A percentile compares a stretch with the other conserved stretches of the same genome.
These are phyloP conservation scores for Lolium perenne DNA, from an alignment of 176 grass and related monocot species.

Conservation along the genomic window DNA sequence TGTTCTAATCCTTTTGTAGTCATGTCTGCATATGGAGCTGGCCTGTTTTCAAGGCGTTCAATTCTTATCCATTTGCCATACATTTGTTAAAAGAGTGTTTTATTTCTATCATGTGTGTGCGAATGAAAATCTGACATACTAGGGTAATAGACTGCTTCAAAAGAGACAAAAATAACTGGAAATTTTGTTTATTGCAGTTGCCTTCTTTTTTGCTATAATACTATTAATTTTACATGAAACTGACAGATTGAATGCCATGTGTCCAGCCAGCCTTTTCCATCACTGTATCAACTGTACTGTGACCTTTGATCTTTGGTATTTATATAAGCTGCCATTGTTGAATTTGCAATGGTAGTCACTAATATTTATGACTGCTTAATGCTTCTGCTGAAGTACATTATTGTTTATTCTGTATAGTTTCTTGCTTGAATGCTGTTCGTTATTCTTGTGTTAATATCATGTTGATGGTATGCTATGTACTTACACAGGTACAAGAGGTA, in stretches of 20 bases:
- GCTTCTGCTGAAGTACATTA: not conserved
- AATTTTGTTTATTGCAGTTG: not conserved
- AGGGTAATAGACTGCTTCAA: not conserved
- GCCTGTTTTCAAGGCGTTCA: conserved; percentile 13
- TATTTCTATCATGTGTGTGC: not conserved
- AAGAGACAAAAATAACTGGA: not conserved
- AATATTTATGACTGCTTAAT: conserved; percentile 22
- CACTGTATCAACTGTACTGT: not conserved
- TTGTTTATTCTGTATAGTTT: conserved; percentile 13
- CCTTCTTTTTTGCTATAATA: not conserved
- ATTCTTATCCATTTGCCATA: not conserved
- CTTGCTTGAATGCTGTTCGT: not conserved
- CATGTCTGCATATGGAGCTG: conserved; percentile 1
- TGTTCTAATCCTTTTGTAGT: conserved; percentile 23
- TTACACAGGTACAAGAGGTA: conserved; percentile 80
- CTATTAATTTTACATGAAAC: not conserved
- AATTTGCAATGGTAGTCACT: conserved; percentile 5
- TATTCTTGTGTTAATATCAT: conserved; percentile 7
- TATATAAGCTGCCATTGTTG: not conserved
- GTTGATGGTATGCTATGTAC: conserved; percentile 37
- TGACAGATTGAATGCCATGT: not conserved
- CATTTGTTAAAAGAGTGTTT: not conserved
- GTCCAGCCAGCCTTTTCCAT: not conserved
- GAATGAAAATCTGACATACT: not conserved
- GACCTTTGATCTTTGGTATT: not conserved